A percentile compares a stretch with the other conserved stretches of the same genome.
phyloP scores from a whole-genome alignment of 768 basidiomycete species.

The Favolaschia claudopus region DNA sequence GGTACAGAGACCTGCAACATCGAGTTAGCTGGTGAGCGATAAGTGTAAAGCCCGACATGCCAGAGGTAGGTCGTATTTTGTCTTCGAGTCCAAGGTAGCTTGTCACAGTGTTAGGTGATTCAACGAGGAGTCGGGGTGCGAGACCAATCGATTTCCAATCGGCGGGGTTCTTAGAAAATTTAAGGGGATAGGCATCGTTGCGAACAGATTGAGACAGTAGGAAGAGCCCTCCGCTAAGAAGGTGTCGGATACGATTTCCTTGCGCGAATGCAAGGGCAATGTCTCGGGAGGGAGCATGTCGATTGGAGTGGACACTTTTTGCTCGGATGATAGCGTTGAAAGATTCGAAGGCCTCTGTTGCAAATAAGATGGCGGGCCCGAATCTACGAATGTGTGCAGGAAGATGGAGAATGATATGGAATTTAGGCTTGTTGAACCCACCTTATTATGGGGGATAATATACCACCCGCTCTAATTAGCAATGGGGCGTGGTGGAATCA shows the following conservation, averaged over 20 bases:
- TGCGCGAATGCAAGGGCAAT: slow-evolving; percentile 36
- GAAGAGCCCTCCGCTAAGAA: slow-evolving; percentile 33
- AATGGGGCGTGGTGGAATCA: too few species aligned
- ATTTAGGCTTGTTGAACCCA: too few species aligned
- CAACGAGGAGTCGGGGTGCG: neutral
- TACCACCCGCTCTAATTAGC: too few species aligned
- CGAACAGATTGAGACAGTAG: too few species aligned
- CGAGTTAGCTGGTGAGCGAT: neutral
- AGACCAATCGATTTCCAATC: neutral
- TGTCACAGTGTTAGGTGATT: neutral
- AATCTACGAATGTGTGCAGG: too few species aligned
- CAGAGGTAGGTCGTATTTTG: neutral
- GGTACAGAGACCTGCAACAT: neutral
- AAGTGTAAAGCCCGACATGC: neutral
- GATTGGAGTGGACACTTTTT: slow-evolving; percentile 43
- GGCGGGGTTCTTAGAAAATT: neutral
- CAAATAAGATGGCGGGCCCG: too few species aligned
- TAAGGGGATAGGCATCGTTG: neutral
- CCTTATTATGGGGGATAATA: too few species aligned
- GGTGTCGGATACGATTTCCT: slow-evolving; percentile 34
- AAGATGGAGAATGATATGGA: too few species aligned
- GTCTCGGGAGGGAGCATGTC: slow-evolving; percentile 41
- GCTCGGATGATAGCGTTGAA: slow-evolving; percentile 42
- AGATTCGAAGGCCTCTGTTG: too few species aligned
- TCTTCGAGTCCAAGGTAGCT: slow-evolving; percentile 3